phyloP scores from a whole-genome alignment of 352 stramenopile species.

The Globisporangium nunn region DNA sequence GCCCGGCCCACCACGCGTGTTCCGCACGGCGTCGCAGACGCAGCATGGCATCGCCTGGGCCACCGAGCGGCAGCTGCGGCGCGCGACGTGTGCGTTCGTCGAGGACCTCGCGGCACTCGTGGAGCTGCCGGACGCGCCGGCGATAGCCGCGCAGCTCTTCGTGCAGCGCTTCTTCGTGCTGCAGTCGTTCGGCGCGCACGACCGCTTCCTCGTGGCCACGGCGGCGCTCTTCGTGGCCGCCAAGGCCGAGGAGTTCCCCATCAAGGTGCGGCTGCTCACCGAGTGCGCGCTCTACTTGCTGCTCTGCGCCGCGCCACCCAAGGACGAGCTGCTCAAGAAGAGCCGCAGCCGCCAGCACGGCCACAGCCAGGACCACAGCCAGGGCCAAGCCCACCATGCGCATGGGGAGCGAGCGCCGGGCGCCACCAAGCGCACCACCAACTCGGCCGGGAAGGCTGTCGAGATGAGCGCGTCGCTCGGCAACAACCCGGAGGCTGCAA shows the following conservation, averaged over 20 bases:
- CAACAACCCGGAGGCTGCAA: conserved; percentile 47
- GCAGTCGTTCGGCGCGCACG: conserved; percentile 70
- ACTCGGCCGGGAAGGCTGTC: conserved; percentile 9
- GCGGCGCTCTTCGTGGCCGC: conserved; percentile 66
- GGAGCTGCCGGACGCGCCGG: conserved; percentile 51
- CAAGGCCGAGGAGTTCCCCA: conserved; percentile 72
- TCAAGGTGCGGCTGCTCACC: conserved; percentile 73
- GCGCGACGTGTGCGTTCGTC: conserved; percentile 60
- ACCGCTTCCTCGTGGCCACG: conserved; percentile 73
- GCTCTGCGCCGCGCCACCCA: conserved; percentile 28
- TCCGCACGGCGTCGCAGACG: conserved; percentile 41
- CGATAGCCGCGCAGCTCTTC: conserved; percentile 53
- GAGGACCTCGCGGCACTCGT: conserved; percentile 55
- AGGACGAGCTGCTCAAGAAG: conserved; percentile 13
- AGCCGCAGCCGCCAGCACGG: conserved; percentile 2
- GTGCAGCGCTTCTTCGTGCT: conserved; percentile 76
- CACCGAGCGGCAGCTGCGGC: conserved; percentile 52
- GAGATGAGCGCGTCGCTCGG: conserved; percentile 43
- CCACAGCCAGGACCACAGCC: not conserved
- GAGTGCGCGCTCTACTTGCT: conserved; percentile 68
- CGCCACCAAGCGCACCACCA: not conserved
- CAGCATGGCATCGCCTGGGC: conserved; percentile 41
- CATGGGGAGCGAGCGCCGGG: no score
- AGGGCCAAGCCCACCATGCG: not conserved
- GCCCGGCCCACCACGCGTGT: conserved; percentile 3